A percentile compares a stretch with the other conserved stretches of the same genome.
These are phyloP conservation scores for Rhazya stricta DNA, from an alignment of 257 asterid species.

Conservation along the genomic window DNA sequence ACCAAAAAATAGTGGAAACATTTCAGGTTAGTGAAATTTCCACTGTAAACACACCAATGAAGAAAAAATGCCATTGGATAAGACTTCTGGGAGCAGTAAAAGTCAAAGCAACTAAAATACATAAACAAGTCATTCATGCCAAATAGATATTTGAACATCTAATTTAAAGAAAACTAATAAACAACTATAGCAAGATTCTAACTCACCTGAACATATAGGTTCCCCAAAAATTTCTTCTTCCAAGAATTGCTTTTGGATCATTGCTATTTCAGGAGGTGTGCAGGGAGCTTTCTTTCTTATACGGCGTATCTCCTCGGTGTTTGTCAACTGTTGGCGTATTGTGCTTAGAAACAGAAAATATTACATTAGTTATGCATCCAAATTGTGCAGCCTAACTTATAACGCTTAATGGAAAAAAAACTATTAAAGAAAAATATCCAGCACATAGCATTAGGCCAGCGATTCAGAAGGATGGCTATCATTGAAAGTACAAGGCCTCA, in stretches of 20 bases:
- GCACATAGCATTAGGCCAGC: background rate
- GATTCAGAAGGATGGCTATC: background rate
- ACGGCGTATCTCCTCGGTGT: conserved; percentile 70
- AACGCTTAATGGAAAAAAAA: background rate
- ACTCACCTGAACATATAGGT: conserved; percentile 57
- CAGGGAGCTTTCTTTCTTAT: conserved; percentile 90
- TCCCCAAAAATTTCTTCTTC: conserved; percentile 60
- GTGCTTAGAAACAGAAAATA: conserved; percentile 36
- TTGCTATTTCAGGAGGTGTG: conserved; percentile 60
- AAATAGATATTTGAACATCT: background rate
- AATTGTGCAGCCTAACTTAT: background rate
- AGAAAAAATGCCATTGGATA: background rate
- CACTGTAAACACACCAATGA: background rate
- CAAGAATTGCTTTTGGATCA: conserved; percentile 52
- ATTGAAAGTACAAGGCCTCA: background rate
- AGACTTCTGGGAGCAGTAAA: background rate
- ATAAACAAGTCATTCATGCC: background rate
- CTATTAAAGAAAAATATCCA: background rate
- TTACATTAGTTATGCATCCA: conserved; percentile 14
- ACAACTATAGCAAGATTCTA: conserved; percentile 12
- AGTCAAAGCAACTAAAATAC: background rate
- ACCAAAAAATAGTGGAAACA: background rate
- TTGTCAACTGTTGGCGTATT: conserved; percentile 69
- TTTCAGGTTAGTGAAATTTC: background rate
- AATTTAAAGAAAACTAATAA: background rate